Conservation (phyloP, 192 early-diverging fungal species). For the Rhizophagus sp. region DNA sequence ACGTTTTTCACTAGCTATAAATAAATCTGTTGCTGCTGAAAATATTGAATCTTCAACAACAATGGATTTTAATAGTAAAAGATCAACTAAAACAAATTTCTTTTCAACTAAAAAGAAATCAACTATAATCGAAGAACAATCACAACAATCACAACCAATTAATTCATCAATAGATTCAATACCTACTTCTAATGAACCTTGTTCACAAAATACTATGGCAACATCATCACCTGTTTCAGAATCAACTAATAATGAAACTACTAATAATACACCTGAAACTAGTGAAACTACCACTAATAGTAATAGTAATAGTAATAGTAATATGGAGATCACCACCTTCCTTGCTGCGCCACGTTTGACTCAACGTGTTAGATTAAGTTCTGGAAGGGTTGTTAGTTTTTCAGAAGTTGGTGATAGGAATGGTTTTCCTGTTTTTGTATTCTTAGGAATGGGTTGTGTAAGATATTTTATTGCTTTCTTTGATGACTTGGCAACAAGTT, state of each 20-base stretch:
- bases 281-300: no score
- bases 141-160: not conserved
- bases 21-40: not conserved
- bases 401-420: constrained; percentile 44
- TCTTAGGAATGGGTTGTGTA: constrained; percentile 45
- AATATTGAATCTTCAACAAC: not conserved
- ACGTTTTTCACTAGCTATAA: not conserved
- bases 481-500: constrained; percentile 44
- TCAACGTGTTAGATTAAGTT: constrained; percentile 44
- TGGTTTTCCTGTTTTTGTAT: constrained; percentile 42
- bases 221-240: no score
- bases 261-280: not conserved
- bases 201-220: not conserved
- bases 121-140: not conserved
- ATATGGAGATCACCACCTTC: constrained; percentile 14
- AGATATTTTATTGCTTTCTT: constrained; percentile 46
- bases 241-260: not conserved
- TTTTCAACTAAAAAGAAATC: not conserved
- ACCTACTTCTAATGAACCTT: not conserved
- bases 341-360: constrained; percentile 33
- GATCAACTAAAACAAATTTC: not conserved
- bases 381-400: constrained; percentile 42
- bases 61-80: constrained; percentile 6
- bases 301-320: not conserved
- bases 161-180: not conserved